Evolutionary conservation across 2,329 filamentous ascomycete species (phyloP).

Genomic region (Aspergillus candidus): DNA sequence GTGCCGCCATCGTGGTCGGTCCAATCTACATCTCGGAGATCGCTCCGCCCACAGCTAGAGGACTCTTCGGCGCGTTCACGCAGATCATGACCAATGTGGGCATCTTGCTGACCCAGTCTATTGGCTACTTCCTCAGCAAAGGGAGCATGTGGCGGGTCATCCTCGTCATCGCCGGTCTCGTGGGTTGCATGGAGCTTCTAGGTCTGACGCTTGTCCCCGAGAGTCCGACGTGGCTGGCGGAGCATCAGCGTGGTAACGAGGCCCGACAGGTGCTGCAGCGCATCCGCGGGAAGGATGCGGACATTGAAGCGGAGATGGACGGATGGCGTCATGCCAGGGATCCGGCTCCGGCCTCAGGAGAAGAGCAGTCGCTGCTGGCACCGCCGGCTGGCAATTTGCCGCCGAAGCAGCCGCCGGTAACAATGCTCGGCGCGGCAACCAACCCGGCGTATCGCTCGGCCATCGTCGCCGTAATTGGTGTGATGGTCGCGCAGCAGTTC

Average conservation of each 20-base stretch:
- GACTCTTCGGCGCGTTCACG: constrained; percentile 74
- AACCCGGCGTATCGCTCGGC: constrained; percentile 65
- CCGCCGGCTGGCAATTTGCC: constrained; percentile 56
- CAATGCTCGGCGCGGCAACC: constrained; percentile 59
- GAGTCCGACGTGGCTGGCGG: constrained; percentile 78
- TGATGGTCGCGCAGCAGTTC: constrained; percentile 90
- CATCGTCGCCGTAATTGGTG: constrained; percentile 75
- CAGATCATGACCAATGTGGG: constrained; percentile 92
- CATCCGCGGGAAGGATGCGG: constrained; percentile 63
- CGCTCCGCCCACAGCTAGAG: constrained; percentile 65
- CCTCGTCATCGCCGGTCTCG: constrained; percentile 62
- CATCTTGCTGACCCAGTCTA: constrained; percentile 72
- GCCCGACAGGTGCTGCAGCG: constrained; percentile 66
- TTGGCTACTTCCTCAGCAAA: constrained; percentile 83
- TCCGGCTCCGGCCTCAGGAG: constrained; percentile 38
- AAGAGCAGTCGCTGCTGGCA: constrained; percentile 65
- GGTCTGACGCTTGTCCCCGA: constrained; percentile 76
- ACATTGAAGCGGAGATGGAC: constrained; percentile 68
- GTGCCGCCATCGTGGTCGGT: constrained; percentile 84
- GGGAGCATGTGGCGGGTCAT: constrained; percentile 78
- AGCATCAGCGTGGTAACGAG: constrained; percentile 53
- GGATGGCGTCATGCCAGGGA: constrained; percentile 46
- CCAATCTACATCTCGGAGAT: constrained; percentile 94
- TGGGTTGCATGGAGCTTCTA: constrained; percentile 61
- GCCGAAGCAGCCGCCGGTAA: constrained; percentile 59